These are phyloP conservation scores for Raddia guianensis DNA, from an alignment of 176 grass and related monocot genomes.

Conservation along the genomic window DNA sequence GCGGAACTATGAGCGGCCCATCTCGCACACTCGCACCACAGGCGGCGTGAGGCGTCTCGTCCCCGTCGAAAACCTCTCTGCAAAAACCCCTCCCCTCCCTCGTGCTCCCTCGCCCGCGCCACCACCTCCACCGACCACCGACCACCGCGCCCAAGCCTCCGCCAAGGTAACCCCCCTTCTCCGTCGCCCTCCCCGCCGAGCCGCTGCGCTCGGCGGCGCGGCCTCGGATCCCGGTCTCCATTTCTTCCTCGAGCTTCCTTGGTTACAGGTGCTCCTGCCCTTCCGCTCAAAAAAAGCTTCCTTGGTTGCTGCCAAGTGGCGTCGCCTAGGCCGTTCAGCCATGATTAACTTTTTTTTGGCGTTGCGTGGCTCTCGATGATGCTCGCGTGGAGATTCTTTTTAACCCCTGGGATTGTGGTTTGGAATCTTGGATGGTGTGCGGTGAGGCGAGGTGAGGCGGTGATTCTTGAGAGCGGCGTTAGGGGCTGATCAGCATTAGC, in stretches of 20 bases:
- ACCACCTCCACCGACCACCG: constrained; percentile 21
- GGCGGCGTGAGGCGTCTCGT: too few species aligned
- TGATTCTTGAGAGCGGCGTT: constrained; percentile 3
- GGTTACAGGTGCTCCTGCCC: not conserved
- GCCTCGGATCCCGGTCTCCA: not conserved
- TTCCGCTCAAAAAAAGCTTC: too few species aligned
- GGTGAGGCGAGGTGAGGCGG: too few species aligned
- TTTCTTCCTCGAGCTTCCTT: not conserved
- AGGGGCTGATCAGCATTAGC: not conserved
- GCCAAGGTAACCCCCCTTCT: constrained; percentile 24
- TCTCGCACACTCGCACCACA: too few species aligned
- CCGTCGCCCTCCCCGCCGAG: not conserved
- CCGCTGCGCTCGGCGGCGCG: not conserved
- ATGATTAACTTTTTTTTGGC: not conserved
- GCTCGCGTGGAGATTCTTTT: not conserved
- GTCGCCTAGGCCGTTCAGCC: too few species aligned
- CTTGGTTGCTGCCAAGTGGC: too few species aligned
- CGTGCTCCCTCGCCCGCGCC: not conserved
- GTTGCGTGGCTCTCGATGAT: not conserved
- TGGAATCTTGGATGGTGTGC: too few species aligned
- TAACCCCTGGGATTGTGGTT: not conserved
- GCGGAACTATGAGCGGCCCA: too few species aligned
- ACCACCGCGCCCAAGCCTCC: not conserved
- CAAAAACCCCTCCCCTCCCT: constrained; percentile 9
- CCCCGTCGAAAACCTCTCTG: constrained; percentile 26